Conservation (phyloP, 495 filamentous ascomycete species). For the Penicillium goetzii region DNA sequence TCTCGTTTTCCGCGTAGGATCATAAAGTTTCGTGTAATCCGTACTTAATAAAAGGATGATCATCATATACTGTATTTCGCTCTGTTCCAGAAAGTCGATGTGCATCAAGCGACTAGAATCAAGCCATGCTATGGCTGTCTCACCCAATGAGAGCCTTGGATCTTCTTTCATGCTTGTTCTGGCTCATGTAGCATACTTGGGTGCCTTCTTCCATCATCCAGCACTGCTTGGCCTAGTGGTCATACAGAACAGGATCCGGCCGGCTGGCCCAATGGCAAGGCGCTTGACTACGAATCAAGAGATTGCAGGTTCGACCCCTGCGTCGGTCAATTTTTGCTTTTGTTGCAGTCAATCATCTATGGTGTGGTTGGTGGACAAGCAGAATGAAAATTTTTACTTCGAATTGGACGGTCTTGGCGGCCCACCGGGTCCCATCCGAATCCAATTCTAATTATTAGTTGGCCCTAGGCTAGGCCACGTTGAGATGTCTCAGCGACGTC, state of each 20-base stretch:
- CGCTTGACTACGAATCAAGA: conserved; percentile 75
- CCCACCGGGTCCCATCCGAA: conserved; percentile 1
- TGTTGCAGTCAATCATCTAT: neutral
- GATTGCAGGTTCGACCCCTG: conserved; percentile 57
- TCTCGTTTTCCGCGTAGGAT: neutral
- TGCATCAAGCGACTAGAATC: neutral
- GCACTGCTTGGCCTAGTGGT: neutral
- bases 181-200: neutral
- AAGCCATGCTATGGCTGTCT: neutral
- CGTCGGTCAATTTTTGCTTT: conserved; percentile 41
- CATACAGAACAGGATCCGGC: conserved; percentile 20
- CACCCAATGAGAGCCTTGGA: neutral
- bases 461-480: neutral
- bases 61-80: neutral
- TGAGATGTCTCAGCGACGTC: conserved; percentile 8
- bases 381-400: conserved; percentile 5
- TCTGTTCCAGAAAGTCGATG: neutral
- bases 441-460: neutral
- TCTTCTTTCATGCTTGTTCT: neutral
- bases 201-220: neutral
- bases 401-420: neutral
- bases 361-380: neutral
- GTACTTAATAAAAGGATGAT: too few relatives aligned
- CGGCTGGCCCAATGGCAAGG: conserved; percentile 71
- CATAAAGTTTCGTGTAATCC: too few relatives aligned